Base-by-base conservation (phyloP, 1,284 basidiomycete species). In the Ceratobasidium sp. region DNA sequence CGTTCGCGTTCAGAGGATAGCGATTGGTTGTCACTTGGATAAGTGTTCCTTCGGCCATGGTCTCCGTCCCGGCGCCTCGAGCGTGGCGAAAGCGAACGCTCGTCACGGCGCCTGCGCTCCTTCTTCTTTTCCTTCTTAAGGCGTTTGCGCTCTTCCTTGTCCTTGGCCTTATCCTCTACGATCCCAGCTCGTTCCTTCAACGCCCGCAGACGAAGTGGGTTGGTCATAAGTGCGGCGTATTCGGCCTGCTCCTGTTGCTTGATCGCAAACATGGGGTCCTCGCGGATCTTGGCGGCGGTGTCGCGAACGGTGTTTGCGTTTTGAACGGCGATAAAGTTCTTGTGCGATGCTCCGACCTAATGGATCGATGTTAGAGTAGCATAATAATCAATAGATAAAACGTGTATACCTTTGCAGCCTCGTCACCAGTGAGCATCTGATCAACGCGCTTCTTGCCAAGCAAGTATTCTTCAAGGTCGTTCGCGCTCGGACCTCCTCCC, bases 361-460 rank as follows among this genome's bases (percentile, higher is more conserved):
- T 1, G 3, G n/a, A 66, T 52, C 30, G 46, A 62, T 79, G 74
- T 44, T 64, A 38, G 62, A 79, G 30, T 2, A 69, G 48, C 30
- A 38, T 46, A 5, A 66, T 44, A 10, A 41, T 5, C 10, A 57
- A 27, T 20, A 55, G 54, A 14, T 48, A 18, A 12, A 64, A 27
- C n/a, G 23, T 16, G 83, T 89, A 79, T 81, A 96, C 95, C 88
- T 94, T 94, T 79, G 90, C 92, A 82, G 97, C 93, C 83, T 97
- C 95, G 82, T 97, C 95, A 57, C 92, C 94, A 41, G 91, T 95
- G 79, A 99, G 86, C 35, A 98, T 93, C 86, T 99, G 96, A 85
- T 99, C 98, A 0, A 99, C 97, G 71, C 97, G 87, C 87, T 97
- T 98, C 90, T 99, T 99, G n/a, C 97, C 98, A 41, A 99, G 88